These are phyloP conservation scores for Ceratocystis lukuohia DNA, from an alignment of 2,329 filamentous ascomycete genomes.

Conservation along the genomic window DNA sequence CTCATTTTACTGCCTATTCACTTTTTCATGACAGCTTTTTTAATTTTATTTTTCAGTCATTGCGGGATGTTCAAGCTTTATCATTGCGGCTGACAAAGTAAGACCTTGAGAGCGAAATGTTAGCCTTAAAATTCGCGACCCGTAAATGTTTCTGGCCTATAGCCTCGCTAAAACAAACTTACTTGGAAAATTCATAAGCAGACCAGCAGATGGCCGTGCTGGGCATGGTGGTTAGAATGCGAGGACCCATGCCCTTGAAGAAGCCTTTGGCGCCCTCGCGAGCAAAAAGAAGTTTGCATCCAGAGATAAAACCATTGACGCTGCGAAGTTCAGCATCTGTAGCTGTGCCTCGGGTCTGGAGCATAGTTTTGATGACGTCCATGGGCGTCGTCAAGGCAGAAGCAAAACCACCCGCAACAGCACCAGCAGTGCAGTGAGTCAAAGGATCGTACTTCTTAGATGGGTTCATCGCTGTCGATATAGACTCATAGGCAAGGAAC, in stretches of 20 bases:
- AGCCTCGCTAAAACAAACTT: conserved; percentile 25
- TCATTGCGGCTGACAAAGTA: conserved; percentile 47
- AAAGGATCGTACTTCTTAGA: conserved; percentile 75
- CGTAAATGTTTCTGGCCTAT: background rate
- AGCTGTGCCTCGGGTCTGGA: conserved; percentile 83
- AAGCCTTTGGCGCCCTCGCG: conserved; percentile 79
- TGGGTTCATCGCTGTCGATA: conserved; percentile 88
- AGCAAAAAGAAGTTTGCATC: conserved; percentile 66
- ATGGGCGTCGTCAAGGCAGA: conserved; percentile 89
- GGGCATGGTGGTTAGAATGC: conserved; percentile 92
- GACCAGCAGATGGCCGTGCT: conserved; percentile 99
- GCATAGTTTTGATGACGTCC: conserved; percentile 94
- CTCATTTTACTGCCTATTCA: background rate
- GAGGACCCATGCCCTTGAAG: conserved; percentile 80
- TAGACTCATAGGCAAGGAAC: conserved; percentile 93
- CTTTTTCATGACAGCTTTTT: background rate
- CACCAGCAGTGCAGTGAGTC: conserved; percentile 87
- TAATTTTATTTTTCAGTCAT: background rate
- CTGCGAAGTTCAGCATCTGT: conserved; percentile 66
- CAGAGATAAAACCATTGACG: conserved; percentile 70
- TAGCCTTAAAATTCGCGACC: conserved; percentile 6
- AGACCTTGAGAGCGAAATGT: conserved; percentile 30
- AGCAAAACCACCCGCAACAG: conserved; percentile 81
- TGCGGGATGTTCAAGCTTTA: conserved; percentile 24
- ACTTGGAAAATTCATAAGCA: conserved; percentile 57